A percentile compares a stretch with the other conserved stretches of the same genome.
Evolutionary conservation across 345 rosid species (phyloP).

Genomic region (Gossypium ekmanianum): DNA sequence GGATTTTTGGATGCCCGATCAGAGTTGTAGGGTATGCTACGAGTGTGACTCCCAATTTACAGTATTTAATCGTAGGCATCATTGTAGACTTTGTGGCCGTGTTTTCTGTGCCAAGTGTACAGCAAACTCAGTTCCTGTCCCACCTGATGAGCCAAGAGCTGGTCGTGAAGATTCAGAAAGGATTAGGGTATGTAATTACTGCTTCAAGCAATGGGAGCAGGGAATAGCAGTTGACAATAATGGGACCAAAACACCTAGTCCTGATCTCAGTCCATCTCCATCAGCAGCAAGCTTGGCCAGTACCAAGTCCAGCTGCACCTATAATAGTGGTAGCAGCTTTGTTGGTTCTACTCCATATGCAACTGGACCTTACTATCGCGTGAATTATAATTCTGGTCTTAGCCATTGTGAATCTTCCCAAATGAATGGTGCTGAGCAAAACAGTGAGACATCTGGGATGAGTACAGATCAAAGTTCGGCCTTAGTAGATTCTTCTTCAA

Average conservation of each 20-base stretch:
- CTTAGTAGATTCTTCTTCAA: constrained; percentile 38
- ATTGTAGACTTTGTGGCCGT: constrained; percentile 90
- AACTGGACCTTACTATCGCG: constrained; percentile 54
- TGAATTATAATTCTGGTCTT: constrained; percentile 38
- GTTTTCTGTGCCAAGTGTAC: constrained; percentile 92
- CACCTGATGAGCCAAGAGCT: constrained; percentile 50
- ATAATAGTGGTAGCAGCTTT: constrained; percentile 61
- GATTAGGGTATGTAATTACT: constrained; percentile 82
- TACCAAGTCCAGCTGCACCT: constrained; percentile 62
- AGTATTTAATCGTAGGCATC: constrained; percentile 82
- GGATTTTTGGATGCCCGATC: constrained; percentile 99
- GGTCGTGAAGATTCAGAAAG: constrained; percentile 60
- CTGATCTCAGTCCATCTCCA: constrained; percentile 64
- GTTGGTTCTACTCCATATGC: constrained; percentile 55
- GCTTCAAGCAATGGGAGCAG: constrained; percentile 78
- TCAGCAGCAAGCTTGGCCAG: constrained; percentile 71
- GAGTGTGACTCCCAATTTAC: constrained; percentile 95
- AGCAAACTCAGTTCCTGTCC: constrained; percentile 59
- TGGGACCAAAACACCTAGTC: constrained; percentile 43
- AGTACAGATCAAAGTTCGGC: constrained; percentile 33
- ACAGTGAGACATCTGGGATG: constrained; percentile 36
- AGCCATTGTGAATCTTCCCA: constrained; percentile 36
- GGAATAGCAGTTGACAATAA: constrained; percentile 48
- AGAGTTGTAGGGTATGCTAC: constrained; percentile 90
- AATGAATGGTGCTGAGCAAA: constrained; percentile 49